These are phyloP conservation scores for Chaetomidium leptoderma DNA, from an alignment of 495 filamentous ascomycete species.

Conservation along the genomic window DNA sequence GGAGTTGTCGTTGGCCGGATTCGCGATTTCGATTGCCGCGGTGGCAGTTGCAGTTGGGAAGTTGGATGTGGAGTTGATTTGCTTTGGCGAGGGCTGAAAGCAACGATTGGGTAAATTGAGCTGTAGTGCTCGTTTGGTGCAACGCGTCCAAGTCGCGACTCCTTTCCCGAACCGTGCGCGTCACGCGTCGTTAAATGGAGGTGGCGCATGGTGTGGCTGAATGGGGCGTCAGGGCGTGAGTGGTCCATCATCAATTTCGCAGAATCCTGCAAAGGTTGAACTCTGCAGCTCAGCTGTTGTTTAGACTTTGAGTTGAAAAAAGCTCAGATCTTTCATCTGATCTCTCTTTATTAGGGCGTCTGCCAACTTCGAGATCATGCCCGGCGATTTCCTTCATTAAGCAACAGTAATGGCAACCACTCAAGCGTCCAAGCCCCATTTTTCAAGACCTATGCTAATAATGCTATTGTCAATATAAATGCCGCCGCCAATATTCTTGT, in stretches of 20 bases:
- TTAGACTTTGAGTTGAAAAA: too few species aligned
- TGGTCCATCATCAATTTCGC: background rate
- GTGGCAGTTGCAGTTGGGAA: background rate
- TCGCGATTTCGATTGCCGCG: background rate
- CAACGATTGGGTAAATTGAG: conserved; percentile 20
- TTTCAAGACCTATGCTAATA: too few species aligned
- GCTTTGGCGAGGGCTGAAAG: conserved; percentile 10
- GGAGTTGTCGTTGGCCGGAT: background rate
- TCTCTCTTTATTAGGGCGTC: too few species aligned
- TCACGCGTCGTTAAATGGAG: conserved; percentile 6
- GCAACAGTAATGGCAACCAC: too few species aligned
- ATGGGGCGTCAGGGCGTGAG: too few species aligned
- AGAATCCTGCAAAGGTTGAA: background rate
- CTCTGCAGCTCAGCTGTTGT: background rate
- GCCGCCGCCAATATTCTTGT: too few species aligned
- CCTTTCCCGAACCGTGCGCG: conserved; percentile 9
- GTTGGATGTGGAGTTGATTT: conserved; percentile 12
- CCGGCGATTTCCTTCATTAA: too few species aligned
- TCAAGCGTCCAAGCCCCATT: too few species aligned
- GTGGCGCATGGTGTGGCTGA: conserved; percentile 1
- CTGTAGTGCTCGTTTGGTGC: background rate
- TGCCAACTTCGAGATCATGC: too few species aligned
- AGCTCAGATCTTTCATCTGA: background rate
- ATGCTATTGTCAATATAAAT: too few species aligned
- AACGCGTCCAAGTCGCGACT: conserved; percentile 21